Percentiles rank a stretch among this genome's conserved stretches.
Evolutionary conservation across 176 grass and related monocot genomes (phyloP).

Genomic region (Themeda triandra): DNA sequence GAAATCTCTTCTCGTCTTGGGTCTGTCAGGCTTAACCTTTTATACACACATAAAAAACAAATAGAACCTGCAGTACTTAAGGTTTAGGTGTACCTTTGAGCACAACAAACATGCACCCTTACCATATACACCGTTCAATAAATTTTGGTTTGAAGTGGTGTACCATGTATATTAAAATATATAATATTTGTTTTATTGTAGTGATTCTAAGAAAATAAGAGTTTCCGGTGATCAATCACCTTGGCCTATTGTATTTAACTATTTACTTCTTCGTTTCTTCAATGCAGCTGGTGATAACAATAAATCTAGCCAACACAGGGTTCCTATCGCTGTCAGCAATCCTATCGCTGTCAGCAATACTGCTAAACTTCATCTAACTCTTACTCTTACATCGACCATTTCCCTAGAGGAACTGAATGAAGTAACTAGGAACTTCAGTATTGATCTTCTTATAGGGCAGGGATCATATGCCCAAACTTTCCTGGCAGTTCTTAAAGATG

Average conservation of each 20-base stretch:
- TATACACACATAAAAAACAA: no score
- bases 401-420: slow-evolving; percentile 26
- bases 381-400: slow-evolving; percentile 21
- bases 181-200: background rate
- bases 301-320: background rate
- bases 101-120: background rate
- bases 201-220: no score
- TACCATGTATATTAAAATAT: background rate
- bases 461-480: slow-evolving; percentile 31
- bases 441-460: slow-evolving; percentile 30
- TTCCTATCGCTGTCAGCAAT: no score
- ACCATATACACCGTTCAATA: background rate
- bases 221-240: background rate
- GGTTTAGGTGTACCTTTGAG: background rate
- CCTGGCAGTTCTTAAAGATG: slow-evolving; percentile 31
- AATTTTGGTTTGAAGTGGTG: background rate
- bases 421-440: slow-evolving; percentile 46
- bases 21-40: no score
- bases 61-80: no score
- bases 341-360: background rate
- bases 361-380: background rate
- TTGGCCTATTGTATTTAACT: background rate
- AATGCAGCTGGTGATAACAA: no score
- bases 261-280: no score
- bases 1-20: no score